Percentiles rank a stretch among this genome's conserved stretches.
phyloP scores from a whole-genome alignment of 257 asterid species.

The Primulina eburnea region DNA sequence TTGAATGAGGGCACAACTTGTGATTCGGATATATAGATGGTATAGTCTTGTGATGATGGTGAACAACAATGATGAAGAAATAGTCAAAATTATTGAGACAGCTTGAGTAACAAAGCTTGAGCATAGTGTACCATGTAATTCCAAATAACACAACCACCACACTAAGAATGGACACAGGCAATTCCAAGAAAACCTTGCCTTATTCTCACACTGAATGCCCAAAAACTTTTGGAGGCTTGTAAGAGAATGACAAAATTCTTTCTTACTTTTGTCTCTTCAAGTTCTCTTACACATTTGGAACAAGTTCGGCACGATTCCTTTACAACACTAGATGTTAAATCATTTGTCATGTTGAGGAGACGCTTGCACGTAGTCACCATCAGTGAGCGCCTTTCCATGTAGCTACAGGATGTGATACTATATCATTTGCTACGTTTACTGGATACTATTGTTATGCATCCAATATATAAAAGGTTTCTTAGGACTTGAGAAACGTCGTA shows the following conservation, averaged over 20 bases:
- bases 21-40: constrained; percentile 11
- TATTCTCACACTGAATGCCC: neutral
- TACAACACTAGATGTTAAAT: neutral
- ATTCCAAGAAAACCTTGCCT: constrained; percentile 24
- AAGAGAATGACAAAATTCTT: neutral
- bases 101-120: constrained; percentile 14
- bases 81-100: neutral
- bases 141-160: constrained; percentile 15
- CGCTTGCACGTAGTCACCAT: neutral
- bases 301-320: neutral
- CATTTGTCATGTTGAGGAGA: neutral
- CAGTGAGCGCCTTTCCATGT: neutral
- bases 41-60: constrained; percentile 20
- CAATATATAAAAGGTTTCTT: neutral
- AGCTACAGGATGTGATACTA: neutral
- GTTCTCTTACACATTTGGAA: neutral
- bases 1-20: neutral
- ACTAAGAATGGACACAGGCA: constrained; percentile 12
- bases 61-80: constrained; percentile 22
- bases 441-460: neutral
- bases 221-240: neutral
- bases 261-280: neutral
- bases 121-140: constrained; percentile 12
- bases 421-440: neutral
- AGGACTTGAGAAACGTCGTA: neutral